Evolutionary conservation across 768 basidiomycete species (phyloP), one percentile per base, ranked within the genome.

Genomic region (Dacryopinax spathularia): DNA sequence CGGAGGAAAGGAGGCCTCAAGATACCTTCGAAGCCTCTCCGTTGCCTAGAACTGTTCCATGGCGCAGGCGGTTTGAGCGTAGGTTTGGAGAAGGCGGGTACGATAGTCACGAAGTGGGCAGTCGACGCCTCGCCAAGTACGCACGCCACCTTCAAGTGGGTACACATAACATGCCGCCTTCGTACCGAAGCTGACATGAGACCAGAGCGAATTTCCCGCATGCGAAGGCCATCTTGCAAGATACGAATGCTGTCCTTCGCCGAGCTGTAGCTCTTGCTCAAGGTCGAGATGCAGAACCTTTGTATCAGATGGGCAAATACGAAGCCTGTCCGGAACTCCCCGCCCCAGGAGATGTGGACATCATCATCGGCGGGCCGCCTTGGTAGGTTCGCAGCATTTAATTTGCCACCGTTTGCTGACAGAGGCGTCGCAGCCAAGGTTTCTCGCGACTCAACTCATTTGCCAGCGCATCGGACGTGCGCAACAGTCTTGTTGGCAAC

Each of bases 91-190:
- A 75, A 81, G 36, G 76, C 79, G 1, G 83, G 80, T 61, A 27
- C 80, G 62, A 67, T 87, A 60, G 78, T 81, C 64, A 69, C 87
- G 3, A 84, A 82, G 0, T 82, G 87, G 74, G 81, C 84, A 0
- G 73, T 89, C 43, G 89, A 91, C 67, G 84, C 88, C 20, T 76
- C 81, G 20, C 87, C 88, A 0, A 87, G 85, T 69, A 86, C 90
- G 9, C 84, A 86, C 0, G 74, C 74, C 63, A 88, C 89, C 1
- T 74, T 86, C 13, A 74, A 73, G 89, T 87, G 68, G 61, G 80
- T 71, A 56, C 15, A 27, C 13, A 13, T 29, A 7, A n/a, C 25
- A 37, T 33, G 29, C 0, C 10, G 64, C 62, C 10, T 43, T 61
- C 62, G 35, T 61, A 4, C 33, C 36, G 35, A 36, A 1, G 20